Evolutionary conservation across 495 filamentous ascomycete species (phyloP).

Genomic region (Aspergillus ellipticus): DNA sequence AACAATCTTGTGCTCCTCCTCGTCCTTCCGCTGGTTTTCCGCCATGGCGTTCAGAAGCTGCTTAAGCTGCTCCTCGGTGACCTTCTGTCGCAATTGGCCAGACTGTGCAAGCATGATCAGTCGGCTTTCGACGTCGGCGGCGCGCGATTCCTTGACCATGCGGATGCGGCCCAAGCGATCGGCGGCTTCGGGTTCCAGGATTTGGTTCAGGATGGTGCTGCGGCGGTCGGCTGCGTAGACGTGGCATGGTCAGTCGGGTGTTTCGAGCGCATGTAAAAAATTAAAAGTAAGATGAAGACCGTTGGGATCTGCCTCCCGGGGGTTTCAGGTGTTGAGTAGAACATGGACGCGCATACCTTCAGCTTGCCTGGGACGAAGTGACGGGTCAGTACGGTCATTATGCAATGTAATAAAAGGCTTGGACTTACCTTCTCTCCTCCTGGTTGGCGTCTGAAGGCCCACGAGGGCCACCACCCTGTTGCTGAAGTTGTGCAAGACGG

Average conservation of each 20-base stretch:
- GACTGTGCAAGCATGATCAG: slow-evolving; percentile 86
- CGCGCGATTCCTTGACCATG: slow-evolving; percentile 89
- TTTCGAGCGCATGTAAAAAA: not conserved
- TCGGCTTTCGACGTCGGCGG: slow-evolving; percentile 84
- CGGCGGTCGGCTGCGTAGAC: slow-evolving; percentile 47
- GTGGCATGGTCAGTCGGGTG: not conserved
- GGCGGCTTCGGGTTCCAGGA: slow-evolving; percentile 88
- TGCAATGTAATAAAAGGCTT: not conserved
- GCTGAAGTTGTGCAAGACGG: slow-evolving; percentile 86
- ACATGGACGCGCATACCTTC: slow-evolving; percentile 49
- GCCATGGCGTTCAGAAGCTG: slow-evolving; percentile 79
- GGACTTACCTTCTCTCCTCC: slow-evolving; percentile 58
- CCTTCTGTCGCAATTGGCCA: slow-evolving; percentile 80
- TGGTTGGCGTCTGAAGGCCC: slow-evolving; percentile 50
- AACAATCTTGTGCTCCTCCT: slow-evolving; percentile 75
- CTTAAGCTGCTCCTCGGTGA: slow-evolving; percentile 91
- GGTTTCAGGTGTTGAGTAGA: not conserved
- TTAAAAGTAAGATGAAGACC: slow-evolving; percentile 8
- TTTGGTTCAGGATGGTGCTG: slow-evolving; percentile 76
- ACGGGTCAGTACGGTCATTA: slow-evolving; percentile 1
- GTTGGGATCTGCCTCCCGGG: not conserved
- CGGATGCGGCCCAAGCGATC: slow-evolving; percentile 93
- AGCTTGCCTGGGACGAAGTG: slow-evolving; percentile 49
- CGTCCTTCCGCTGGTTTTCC: slow-evolving; percentile 59
- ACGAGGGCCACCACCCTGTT: slow-evolving; percentile 49